Conservation (phyloP, 2,329 filamentous ascomycete genomes). For the Nannizziopsis arthrosporioides region DNA sequence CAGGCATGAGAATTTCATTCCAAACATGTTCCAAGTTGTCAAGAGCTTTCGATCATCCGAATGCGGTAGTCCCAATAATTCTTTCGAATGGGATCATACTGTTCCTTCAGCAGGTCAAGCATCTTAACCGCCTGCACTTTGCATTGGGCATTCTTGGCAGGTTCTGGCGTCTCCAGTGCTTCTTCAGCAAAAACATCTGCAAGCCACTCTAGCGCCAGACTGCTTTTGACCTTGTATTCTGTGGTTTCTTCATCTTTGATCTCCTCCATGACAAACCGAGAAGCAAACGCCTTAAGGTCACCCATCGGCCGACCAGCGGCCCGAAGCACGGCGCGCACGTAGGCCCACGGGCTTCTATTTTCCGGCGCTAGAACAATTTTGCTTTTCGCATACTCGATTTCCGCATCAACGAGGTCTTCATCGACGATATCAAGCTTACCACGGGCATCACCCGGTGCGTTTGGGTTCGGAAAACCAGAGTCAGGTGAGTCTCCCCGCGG, state of each 20-base stretch:
- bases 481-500: conserved; percentile 37
- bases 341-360: conserved; percentile 92
- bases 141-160: conserved; percentile 26
- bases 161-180: conserved; percentile 34
- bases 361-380: conserved; percentile 73
- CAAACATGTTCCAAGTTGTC: not conserved
- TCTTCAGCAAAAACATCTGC: conserved; percentile 36
- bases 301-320: conserved; percentile 47
- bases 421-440: conserved; percentile 40
- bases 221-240: conserved; percentile 43
- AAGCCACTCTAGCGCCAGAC: conserved; percentile 45
- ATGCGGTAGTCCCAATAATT: conserved; percentile 86
- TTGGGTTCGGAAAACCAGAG: conserved; percentile 27
- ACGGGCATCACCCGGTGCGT: conserved; percentile 18
- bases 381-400: conserved; percentile 60
- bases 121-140: conserved; percentile 52
- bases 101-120: conserved; percentile 61
- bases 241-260: conserved; percentile 21
- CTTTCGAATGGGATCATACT: conserved; percentile 80
- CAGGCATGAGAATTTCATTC: not conserved
- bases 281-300: conserved; percentile 43
- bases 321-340: conserved; percentile 62
- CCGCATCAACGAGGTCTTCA: conserved; percentile 54
- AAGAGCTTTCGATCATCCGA: conserved; percentile 17
- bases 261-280: conserved; percentile 42